These are phyloP conservation scores for Podospora anserina DNA, from an alignment of 495 filamentous ascomycete species.

Conservation along the genomic window DNA sequence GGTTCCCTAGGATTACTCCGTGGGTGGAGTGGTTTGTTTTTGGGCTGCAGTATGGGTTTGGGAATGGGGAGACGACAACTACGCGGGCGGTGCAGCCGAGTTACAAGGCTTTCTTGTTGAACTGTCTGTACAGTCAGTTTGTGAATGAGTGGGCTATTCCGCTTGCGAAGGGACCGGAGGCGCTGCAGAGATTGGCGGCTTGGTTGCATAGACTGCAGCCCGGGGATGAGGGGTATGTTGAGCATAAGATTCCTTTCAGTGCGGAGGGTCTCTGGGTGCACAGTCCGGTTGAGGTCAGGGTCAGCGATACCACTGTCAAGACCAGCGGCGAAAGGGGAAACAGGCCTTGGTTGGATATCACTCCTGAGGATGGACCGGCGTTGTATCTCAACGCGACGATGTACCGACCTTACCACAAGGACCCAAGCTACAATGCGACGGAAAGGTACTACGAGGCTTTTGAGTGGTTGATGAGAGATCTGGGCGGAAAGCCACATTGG, in stretches of 20 bases:
- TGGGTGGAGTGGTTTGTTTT: slow-evolving; percentile 93
- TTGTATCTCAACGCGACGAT: slow-evolving; percentile 95
- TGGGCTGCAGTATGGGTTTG: slow-evolving; percentile 90
- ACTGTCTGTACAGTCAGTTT: slow-evolving; percentile 93
- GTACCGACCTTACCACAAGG: slow-evolving; percentile 79
- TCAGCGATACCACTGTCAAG: slow-evolving; percentile 65
- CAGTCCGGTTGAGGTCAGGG: slow-evolving; percentile 88
- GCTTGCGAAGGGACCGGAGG: slow-evolving; percentile 82
- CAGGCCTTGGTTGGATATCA: slow-evolving; percentile 76
- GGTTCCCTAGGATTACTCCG: slow-evolving; percentile 75
- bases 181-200: slow-evolving; percentile 72
- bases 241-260: slow-evolving; percentile 75
- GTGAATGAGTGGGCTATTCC: slow-evolving; percentile 98
- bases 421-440: slow-evolving; percentile 65
- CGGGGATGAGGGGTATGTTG: slow-evolving; percentile 50
- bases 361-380: slow-evolving; percentile 62
- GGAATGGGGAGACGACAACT: slow-evolving; percentile 57
- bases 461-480: slow-evolving; percentile 90
- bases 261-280: slow-evolving; percentile 81
- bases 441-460: slow-evolving; percentile 88
- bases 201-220: slow-evolving; percentile 71
- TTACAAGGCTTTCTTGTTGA: slow-evolving; percentile 80
- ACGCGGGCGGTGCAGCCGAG: slow-evolving; percentile 70
- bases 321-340: slow-evolving; percentile 36
- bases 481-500: slow-evolving; percentile 92